These are phyloP conservation scores for Nitzschia sp. DNA, from an alignment of 108 stramenopile genomes.

Conservation along the genomic window DNA sequence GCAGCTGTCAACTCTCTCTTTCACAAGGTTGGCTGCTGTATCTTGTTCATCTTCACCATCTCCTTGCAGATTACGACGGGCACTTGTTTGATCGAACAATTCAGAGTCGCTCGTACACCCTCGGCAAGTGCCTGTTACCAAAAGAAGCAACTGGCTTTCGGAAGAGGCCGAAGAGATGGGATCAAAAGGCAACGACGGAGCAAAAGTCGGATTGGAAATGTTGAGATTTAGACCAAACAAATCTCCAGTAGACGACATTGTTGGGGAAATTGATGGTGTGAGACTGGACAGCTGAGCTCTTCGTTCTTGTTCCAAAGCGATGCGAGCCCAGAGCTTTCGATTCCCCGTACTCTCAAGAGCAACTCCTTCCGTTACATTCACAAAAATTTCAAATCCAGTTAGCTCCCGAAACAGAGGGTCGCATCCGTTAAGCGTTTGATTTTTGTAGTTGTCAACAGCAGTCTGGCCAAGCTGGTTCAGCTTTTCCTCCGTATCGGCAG, in stretches of 20 bases:
- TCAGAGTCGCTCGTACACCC: not conserved
- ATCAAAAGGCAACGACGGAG: too few species aligned
- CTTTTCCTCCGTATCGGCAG: not conserved
- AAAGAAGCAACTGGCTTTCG: not conserved
- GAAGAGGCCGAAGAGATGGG: not conserved
- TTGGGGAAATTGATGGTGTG: not conserved
- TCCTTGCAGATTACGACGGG: not conserved
- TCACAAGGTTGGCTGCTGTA: too few species aligned
- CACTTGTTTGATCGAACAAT: not conserved
- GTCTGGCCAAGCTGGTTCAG: conserved; percentile 3
- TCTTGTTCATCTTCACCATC: too few species aligned
- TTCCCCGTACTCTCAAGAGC: not conserved
- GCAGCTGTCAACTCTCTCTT: not conserved
- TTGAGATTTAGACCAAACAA: not conserved
- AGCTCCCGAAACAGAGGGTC: not conserved
- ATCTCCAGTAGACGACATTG: not conserved
- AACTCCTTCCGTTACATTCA: not conserved
- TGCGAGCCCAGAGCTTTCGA: not conserved
- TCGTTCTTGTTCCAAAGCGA: not conserved
- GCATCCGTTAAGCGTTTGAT: not conserved
- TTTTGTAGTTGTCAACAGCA: not conserved
- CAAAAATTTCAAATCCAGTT: not conserved
- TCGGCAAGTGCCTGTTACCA: not conserved
- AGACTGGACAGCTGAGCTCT: not conserved
- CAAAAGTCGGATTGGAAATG: not conserved